Conservation (phyloP, 2,329 filamentous ascomycete genomes). For the Hypoxylon sp. region DNA sequence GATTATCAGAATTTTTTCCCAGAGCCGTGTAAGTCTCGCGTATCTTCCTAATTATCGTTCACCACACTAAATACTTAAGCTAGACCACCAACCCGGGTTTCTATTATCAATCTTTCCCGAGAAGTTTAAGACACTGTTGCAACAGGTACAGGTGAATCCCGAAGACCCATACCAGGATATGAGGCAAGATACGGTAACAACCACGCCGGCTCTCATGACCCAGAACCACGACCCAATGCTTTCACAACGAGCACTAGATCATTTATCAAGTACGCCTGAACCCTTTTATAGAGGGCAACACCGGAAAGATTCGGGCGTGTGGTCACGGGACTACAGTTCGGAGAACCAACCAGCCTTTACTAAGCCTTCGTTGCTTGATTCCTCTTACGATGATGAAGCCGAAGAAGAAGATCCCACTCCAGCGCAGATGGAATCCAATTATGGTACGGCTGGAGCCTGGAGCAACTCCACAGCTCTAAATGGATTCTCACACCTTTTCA, state of each 20-base stretch:
- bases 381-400: not conserved
- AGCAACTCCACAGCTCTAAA: not conserved
- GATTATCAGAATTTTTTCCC: conserved; percentile 22
- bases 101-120: conserved; percentile 24
- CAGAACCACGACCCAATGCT: conserved; percentile 23
- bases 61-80: conserved; percentile 5
- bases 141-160: not conserved
- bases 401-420: not conserved
- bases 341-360: conserved; percentile 13
- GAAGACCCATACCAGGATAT: not conserved
- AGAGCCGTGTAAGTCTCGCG: conserved; percentile 21
- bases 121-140: not conserved
- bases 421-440: not conserved
- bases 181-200: not conserved
- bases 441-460: conserved; percentile 5
- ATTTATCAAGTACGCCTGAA: conserved; percentile 13
- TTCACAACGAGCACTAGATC: conserved; percentile 11
- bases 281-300: conserved; percentile 31
- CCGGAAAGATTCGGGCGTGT: conserved; percentile 30
- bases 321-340: conserved; percentile 20
- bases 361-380: not conserved
- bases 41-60: not conserved
- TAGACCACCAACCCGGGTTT: conserved; percentile 36
- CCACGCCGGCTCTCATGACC: not conserved
- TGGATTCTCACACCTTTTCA: not conserved